Conservation (phyloP, 1,284 basidiomycete genomes). For the Pseudozyma hubeiensis region DNA sequence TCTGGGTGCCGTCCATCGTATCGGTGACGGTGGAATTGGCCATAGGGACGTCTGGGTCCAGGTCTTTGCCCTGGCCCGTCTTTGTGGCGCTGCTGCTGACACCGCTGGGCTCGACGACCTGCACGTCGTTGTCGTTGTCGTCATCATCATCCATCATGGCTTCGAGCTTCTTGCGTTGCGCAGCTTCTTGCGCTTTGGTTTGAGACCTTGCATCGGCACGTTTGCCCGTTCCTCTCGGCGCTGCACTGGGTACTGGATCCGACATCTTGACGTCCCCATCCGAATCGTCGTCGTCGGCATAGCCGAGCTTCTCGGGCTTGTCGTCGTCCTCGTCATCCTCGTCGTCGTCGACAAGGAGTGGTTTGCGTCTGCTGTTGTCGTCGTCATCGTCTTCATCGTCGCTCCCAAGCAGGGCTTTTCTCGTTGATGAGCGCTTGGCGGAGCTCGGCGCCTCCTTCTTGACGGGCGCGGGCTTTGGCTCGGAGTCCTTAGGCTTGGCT, state of each 20-base stretch:
- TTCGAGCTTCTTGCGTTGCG: slow-evolving; percentile 43
- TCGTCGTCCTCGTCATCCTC: slow-evolving; percentile 41
- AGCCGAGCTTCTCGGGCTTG: slow-evolving; percentile 44
- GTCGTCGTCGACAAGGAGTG: slow-evolving; percentile 17
- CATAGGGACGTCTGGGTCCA: slow-evolving; percentile 37
- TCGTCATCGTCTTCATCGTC: slow-evolving; percentile 53
- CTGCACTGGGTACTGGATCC: slow-evolving; percentile 15
- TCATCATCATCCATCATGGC: slow-evolving; percentile 49
- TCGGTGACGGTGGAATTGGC: slow-evolving; percentile 34
- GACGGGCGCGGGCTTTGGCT: slow-evolving; percentile 17
- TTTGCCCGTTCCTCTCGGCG: slow-evolving; percentile 33
- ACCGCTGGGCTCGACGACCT: slow-evolving; percentile 31
- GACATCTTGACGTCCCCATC: slow-evolving; percentile 19
- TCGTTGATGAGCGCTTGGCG: slow-evolving; percentile 16
- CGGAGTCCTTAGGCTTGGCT: slow-evolving; percentile 36
- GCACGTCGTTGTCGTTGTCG: slow-evolving; percentile 29
- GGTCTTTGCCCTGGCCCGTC: slow-evolving; percentile 33
- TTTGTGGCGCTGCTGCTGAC: neutral
- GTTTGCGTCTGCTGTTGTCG: slow-evolving; percentile 11
- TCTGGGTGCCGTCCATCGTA: slow-evolving; percentile 45
- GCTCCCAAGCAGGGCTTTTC: slow-evolving; percentile 37
- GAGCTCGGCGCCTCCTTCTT: slow-evolving; percentile 20
- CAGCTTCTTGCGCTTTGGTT: slow-evolving; percentile 29
- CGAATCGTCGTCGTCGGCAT: slow-evolving; percentile 33
- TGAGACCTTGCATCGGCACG: slow-evolving; percentile 38